Conservation (phyloP, 2,329 filamentous ascomycete species). For the Microsporum canis region DNA sequence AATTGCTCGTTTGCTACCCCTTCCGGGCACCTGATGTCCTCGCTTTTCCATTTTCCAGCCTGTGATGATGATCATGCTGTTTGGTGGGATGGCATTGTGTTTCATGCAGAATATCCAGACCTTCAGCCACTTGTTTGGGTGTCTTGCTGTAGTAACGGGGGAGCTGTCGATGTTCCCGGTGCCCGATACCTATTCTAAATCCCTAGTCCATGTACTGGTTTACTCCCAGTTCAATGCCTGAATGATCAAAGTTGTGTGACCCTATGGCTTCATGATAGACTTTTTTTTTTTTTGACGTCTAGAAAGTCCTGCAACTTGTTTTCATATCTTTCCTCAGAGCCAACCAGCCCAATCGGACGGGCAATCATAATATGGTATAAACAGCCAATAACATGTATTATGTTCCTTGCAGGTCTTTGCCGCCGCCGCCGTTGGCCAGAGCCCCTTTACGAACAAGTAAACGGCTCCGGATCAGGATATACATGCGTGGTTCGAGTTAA, state of each 20-base stretch:
- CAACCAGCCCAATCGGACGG: not conserved
- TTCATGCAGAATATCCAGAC: not conserved
- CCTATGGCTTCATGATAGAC: not conserved
- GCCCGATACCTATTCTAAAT: not conserved
- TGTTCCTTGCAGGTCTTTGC: slow-evolving; percentile 61
- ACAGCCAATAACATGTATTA: slow-evolving; percentile 29
- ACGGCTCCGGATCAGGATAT: slow-evolving; percentile 56
- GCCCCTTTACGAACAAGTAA: slow-evolving; percentile 76
- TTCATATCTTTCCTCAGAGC: not conserved
- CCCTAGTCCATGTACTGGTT: not conserved
- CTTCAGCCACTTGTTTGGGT: not conserved
- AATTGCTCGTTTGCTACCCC: not conserved
- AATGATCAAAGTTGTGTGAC: not conserved
- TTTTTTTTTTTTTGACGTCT: not conserved
- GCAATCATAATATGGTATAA: not conserved
- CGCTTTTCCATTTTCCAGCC: not conserved
- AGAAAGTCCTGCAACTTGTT: not conserved
- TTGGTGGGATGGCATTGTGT: not conserved
- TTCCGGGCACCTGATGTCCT: not conserved
- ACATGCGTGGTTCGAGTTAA: slow-evolving; percentile 90
- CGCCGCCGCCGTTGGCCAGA: slow-evolving; percentile 88
- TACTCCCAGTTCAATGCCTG: not conserved
- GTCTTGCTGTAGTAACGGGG: not conserved
- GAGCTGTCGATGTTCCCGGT: not conserved
- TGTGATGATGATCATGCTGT: not conserved